These are phyloP conservation scores for Capronia coronata DNA, from an alignment of 2,329 filamentous ascomycete species.

Conservation along the genomic window DNA sequence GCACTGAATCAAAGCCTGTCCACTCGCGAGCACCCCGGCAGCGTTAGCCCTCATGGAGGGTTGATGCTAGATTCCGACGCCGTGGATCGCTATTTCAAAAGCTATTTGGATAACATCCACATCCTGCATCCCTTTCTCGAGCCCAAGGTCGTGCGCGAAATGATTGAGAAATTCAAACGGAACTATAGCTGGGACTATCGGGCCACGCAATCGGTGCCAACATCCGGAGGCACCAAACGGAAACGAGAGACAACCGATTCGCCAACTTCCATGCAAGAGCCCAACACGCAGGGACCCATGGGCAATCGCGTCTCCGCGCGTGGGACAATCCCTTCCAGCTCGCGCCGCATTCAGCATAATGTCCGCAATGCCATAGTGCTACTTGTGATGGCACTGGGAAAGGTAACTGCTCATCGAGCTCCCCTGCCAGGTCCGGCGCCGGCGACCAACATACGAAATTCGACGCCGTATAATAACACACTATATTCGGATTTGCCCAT, in stretches of 20 bases:
- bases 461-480: conserved; percentile 28
- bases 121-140: conserved; percentile 60
- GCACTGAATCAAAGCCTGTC: conserved; percentile 22
- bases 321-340: conserved; percentile 12
- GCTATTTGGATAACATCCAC: conserved; percentile 56
- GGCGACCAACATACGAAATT: conserved; percentile 30
- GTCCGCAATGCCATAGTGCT: conserved; percentile 77
- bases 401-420: conserved; percentile 58
- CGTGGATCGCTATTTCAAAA: conserved; percentile 46
- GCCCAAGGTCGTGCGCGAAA: conserved; percentile 44
- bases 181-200: conserved; percentile 38
- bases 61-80: conserved; percentile 50
- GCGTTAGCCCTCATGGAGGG: conserved; percentile 42
- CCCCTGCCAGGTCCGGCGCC: conserved; percentile 45
- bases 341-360: conserved; percentile 45
- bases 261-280: conserved; percentile 18
- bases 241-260: conserved; percentile 27
- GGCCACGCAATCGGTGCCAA: conserved; percentile 7
- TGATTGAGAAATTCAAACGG: conserved; percentile 48
- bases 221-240: conserved; percentile 23
- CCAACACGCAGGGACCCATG: conserved; percentile 1
- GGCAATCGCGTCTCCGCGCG: conserved; percentile 24
- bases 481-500: conserved; percentile 24
- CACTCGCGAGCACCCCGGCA: conserved; percentile 36
- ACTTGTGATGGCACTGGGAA: conserved; percentile 76